Evolutionary conservation across 768 basidiomycete species (phyloP), one percentile per base, ranked within the genome.

Genomic region (Boletus sp.): DNA sequence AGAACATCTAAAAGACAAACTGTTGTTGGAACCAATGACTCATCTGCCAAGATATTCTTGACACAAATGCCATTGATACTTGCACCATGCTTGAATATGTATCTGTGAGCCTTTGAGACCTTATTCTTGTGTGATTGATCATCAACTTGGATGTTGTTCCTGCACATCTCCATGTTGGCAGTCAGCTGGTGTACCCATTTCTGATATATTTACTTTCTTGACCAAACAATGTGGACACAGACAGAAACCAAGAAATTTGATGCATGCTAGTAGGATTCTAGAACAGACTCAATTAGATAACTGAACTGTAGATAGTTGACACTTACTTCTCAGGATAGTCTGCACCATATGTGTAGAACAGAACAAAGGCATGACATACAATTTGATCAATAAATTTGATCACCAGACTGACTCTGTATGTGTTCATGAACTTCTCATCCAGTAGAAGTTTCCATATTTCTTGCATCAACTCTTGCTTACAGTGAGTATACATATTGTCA

Each of bases 391-490:
- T 2, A 15, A 12, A 48, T 7, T 35, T 33, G 33, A 48, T 30
- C 3, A 64, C 45, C 0, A 65, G 29, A 2, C 67, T 67, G 41
- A 39, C 14, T 9, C 37, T 12, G 44, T 66, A 69, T 5, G 61
- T 64, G 0, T 59, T 7, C 33, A 58, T 12, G 37, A 69, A 68
- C 28, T 63, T 47, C 1, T 63, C 60, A 30, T 66, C 54, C 0
- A 69, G 56, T 2, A 70, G 29, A 14, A 63, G 50, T 2, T 7
- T 15, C 58, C 57, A 65, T 12, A 64, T 45, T 5, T 33, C 65
- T 20, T 69, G 68, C 33, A 69, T 54, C 1, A 68, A 20, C 28
- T 69, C 68, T 0, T 55, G 56, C 29, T 61, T 62, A 15, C 58
- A 61, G 28, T 67, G 61, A 4, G 66, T 60, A 15, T 57, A 54